Base-by-base conservation (phyloP, 1,284 basidiomycete species). In the Leucoagaricus sp. region DNA sequence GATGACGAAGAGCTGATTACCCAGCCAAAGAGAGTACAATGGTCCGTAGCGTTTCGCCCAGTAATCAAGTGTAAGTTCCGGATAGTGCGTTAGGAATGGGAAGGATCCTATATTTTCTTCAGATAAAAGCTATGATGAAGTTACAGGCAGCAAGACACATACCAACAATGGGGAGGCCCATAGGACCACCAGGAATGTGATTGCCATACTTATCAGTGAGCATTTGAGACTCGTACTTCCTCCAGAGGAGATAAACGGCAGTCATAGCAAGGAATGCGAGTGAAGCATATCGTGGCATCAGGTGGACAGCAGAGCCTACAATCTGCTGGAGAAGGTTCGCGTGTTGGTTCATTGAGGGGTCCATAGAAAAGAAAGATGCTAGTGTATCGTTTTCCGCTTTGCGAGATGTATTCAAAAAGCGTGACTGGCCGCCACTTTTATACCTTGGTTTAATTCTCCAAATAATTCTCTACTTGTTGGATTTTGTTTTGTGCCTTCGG, bases 1-100 rank as follows among this genome's bases (percentile, higher is more conserved):
- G 10, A 73, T 64, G 33, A 77, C 63, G 60, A 75, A 72, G 10
- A 75, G 70, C 55, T 75, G 75, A 54, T 73, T 72, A 26, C 75
- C 75, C 21, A 77, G 65, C 66, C 69, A 71, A 31, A 77, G 49
- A 8, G 75, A 75, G 53, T 69, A 75, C 1, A 77, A 41, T 3
- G 70, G 61, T 0, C 75, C 75, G 52, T 68, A 76, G 58, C 68
- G 62, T 50, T 69, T 70, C 0, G 71, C 66, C 75, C 75, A 77
- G 40, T 64, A 55, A 45, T 72, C 66, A 15, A 77, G 64, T 2
- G 68, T 69, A 10, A 70, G 65, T 56, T 76, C 75, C 9, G 75
- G 73, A 47, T 73, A 75, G 10, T 68, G 60, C 1, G 69, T 71
- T 15, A 77, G 64, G 62, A 72, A 75, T 9, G 68, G 69, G 51